Evolutionary conservation across 495 filamentous ascomycete genomes (phyloP).

Genomic region (Aspergillus wentii): DNA sequence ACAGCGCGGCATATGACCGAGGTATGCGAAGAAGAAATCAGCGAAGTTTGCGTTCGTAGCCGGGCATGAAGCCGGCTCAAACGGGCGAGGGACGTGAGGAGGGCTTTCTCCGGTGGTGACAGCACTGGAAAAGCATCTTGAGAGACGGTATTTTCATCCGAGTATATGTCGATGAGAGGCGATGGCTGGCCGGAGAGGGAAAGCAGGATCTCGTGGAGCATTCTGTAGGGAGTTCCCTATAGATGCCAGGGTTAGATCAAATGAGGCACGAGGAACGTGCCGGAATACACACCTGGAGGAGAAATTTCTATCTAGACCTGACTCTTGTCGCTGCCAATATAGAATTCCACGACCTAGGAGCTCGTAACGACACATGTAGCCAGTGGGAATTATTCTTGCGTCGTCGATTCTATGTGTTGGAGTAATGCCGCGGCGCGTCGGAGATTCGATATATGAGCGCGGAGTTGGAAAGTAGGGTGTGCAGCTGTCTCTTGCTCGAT

Average conservation of each 20-base stretch:
- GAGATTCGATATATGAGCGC: background rate
- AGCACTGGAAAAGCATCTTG: conserved; percentile 48
- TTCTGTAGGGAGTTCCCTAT: conserved; percentile 42
- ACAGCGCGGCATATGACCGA: conserved; percentile 84
- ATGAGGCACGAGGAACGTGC: no score
- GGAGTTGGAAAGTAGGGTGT: no score
- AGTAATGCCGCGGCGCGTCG: conserved; percentile 2
- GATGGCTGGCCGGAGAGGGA: conserved; percentile 91
- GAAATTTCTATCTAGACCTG: conserved; percentile 14
- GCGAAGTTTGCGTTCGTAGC: conserved; percentile 56
- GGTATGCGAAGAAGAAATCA: conserved; percentile 62
- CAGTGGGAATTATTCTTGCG: background rate
- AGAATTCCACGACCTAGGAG: conserved; percentile 42
- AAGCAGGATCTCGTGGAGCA: conserved; percentile 97
- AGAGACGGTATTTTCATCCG: conserved; percentile 30
- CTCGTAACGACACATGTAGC: conserved; percentile 49
- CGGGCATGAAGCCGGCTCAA: conserved; percentile 71
- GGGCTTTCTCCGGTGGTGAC: conserved; percentile 73
- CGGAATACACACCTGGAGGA: conserved; percentile 16
- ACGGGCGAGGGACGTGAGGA: conserved; percentile 70
- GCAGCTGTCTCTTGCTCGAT: no score
- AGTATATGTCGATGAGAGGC: conserved; percentile 60
- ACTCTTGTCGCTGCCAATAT: conserved; percentile 34
- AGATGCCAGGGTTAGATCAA: conserved; percentile 1
- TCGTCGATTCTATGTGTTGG: background rate